A percentile compares a stretch with the other conserved stretches of the same genome.
Evolutionary conservation across 2,329 filamentous ascomycete genomes (phyloP).

Genomic region (Verticillium tricorpus): DNA sequence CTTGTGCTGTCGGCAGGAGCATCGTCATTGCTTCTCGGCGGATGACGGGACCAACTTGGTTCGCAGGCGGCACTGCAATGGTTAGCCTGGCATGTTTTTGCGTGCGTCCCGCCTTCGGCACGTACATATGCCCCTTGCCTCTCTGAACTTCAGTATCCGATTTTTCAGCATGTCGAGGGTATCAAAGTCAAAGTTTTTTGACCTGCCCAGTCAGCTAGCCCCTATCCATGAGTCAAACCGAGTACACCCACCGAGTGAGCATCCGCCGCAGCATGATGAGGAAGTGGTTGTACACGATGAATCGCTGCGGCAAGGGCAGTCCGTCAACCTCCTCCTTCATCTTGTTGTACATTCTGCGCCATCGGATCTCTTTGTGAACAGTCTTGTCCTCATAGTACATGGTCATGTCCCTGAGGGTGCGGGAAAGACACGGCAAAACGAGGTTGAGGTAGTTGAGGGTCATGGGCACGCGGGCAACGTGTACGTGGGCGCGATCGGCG

Average conservation of each 20-base stretch:
- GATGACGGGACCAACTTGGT: slow-evolving; percentile 27
- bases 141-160: slow-evolving; percentile 47
- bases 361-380: slow-evolving; percentile 43
- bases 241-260: slow-evolving; percentile 39
- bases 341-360: slow-evolving; percentile 54
- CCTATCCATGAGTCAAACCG: not conserved
- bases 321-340: slow-evolving; percentile 49
- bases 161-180: slow-evolving; percentile 43
- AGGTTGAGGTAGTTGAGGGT: slow-evolving; percentile 53
- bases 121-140: slow-evolving; percentile 49
- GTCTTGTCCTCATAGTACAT: slow-evolving; percentile 45
- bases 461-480: slow-evolving; percentile 43
- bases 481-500: slow-evolving; percentile 48
- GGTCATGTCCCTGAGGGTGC: slow-evolving; percentile 49
- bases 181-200: slow-evolving; percentile 52
- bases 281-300: slow-evolving; percentile 53
- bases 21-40: slow-evolving; percentile 23
- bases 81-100: not conserved
- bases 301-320: slow-evolving; percentile 46
- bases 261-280: slow-evolving; percentile 44
- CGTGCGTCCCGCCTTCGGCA: slow-evolving; percentile 1
- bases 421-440: slow-evolving; percentile 50
- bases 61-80: slow-evolving; percentile 27
- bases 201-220: slow-evolving; percentile 23
- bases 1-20: slow-evolving; percentile 15